phyloP scores from a whole-genome alignment of 2,329 filamentous ascomycete genomes.

The Mycogone perniciosa region DNA sequence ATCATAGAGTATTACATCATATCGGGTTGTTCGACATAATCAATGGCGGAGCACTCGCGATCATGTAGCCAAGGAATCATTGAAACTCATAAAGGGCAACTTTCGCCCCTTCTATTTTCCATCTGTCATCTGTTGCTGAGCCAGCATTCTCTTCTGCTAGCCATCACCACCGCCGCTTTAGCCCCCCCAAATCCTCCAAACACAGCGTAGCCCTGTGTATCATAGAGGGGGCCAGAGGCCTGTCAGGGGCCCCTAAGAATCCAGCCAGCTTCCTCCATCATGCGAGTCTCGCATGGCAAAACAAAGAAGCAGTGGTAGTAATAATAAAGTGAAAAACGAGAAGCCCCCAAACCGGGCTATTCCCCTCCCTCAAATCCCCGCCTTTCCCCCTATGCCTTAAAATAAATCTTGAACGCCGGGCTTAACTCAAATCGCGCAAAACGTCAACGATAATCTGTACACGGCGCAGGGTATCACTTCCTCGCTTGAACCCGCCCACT shows the following conservation, averaged over 20 bases:
- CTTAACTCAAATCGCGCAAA: conserved; percentile 17
- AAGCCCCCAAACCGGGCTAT: background rate
- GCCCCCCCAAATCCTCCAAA: conserved; percentile 1
- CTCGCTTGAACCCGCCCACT: conserved; percentile 4
- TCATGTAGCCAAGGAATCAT: background rate
- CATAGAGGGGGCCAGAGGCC: no score
- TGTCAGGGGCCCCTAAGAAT: background rate
- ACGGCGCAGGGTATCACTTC: conserved; percentile 27
- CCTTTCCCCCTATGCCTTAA: conserved; percentile 1
- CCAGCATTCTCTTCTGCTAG: background rate
- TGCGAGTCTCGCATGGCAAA: conserved; percentile 2
- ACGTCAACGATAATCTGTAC: conserved; percentile 16
- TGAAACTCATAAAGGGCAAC: background rate
- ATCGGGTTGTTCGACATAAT: no score
- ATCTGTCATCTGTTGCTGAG: background rate
- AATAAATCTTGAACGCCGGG: conserved; percentile 13
- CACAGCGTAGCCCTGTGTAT: background rate
- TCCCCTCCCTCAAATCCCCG: background rate
- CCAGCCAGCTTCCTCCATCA: background rate
- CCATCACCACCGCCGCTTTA: background rate
- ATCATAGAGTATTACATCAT: no score
- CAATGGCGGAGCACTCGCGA: no score
- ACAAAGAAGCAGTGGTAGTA: background rate
- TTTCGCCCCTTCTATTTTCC: background rate
- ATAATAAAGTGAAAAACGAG: background rate